Conservation (phyloP, 2,329 filamentous ascomycete species). For the Pseudogymnoascus sp. region DNA sequence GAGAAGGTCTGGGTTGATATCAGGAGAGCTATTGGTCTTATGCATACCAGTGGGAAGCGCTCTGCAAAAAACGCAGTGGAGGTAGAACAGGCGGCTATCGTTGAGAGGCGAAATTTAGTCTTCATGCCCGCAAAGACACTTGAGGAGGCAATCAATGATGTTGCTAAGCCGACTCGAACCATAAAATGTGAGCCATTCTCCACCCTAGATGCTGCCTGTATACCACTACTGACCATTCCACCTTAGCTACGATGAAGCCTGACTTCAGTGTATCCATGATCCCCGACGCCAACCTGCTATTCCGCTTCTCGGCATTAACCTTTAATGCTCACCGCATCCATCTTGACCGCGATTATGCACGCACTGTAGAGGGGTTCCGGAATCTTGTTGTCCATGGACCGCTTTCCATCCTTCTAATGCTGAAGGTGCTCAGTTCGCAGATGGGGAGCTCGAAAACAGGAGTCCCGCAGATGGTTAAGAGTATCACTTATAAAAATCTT, state of each 20-base stretch:
- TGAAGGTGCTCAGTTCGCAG: slow-evolving; percentile 52
- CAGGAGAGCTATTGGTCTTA: background rate
- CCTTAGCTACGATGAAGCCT: slow-evolving; percentile 26
- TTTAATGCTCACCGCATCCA: slow-evolving; percentile 93
- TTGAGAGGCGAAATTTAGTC: slow-evolving; percentile 54
- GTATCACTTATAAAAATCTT: slow-evolving; percentile 71
- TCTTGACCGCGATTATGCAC: slow-evolving; percentile 64
- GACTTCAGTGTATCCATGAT: slow-evolving; percentile 51
- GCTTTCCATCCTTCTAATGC: slow-evolving; percentile 66
- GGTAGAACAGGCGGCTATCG: slow-evolving; percentile 30
- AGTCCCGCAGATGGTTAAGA: slow-evolving; percentile 34
- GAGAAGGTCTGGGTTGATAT: slow-evolving; percentile 27
- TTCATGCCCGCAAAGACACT: slow-evolving; percentile 45
- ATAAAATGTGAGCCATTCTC: slow-evolving; percentile 19
- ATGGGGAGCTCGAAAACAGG: slow-evolving; percentile 26
- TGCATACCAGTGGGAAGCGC: background rate
- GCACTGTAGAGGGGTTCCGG: slow-evolving; percentile 63
- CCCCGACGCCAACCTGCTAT: slow-evolving; percentile 65
- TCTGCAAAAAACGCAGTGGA: slow-evolving; percentile 12
- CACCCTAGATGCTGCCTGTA: background rate
- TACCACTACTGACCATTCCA: background rate
- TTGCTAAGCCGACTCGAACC: slow-evolving; percentile 15
- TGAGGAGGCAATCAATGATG: slow-evolving; percentile 14
- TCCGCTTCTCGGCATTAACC: slow-evolving; percentile 82
- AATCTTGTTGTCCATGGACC: slow-evolving; percentile 81